These are phyloP conservation scores for Begonia loranthoides DNA, from an alignment of 306 rosid genomes.

Conservation along the genomic window DNA sequence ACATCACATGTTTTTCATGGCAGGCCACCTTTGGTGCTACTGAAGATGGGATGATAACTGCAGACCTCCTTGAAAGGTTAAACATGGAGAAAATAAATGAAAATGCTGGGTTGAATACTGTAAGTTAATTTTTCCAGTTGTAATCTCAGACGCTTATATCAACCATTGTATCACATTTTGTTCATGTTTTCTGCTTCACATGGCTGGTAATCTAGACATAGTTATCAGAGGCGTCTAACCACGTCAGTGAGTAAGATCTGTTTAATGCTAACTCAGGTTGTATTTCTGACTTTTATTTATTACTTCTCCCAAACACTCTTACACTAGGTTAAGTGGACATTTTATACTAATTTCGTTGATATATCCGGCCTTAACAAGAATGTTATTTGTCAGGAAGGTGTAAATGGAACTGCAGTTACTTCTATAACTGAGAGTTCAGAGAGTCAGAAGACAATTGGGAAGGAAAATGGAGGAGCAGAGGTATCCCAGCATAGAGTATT, in stretches of 20 bases:
- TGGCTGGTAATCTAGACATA: too few species aligned
- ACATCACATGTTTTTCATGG: slow-evolving; percentile 81
- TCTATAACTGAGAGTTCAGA: slow-evolving; percentile 43
- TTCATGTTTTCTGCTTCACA: too few species aligned
- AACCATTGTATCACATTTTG: slow-evolving; percentile 4
- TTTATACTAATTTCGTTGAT: too few species aligned
- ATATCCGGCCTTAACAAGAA: too few species aligned
- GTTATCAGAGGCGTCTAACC: too few species aligned
- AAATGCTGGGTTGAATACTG: slow-evolving; percentile 10
- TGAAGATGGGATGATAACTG: slow-evolving; percentile 80
- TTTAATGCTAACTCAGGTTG: too few species aligned
- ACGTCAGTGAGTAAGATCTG: too few species aligned
- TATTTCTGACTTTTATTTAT: too few species aligned
- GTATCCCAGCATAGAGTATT: slow-evolving; percentile 48
- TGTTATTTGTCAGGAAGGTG: slow-evolving; percentile 30
- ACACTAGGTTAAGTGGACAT: too few species aligned
- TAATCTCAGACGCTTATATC: slow-evolving; percentile 4
- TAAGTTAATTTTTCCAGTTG: too few species aligned
- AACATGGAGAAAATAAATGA: slow-evolving; percentile 18
- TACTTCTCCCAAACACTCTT: too few species aligned
- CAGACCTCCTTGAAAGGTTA: slow-evolving; percentile 58
- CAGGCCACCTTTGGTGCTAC: slow-evolving; percentile 49
- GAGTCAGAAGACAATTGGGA: slow-evolving; percentile 30
- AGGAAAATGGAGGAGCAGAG: slow-evolving; percentile 25
- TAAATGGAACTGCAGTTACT: slow-evolving; percentile 53